Evolutionary conservation across 805 yeast genomes (phyloP).

Genomic region (Pichia pseudocactophila): DNA sequence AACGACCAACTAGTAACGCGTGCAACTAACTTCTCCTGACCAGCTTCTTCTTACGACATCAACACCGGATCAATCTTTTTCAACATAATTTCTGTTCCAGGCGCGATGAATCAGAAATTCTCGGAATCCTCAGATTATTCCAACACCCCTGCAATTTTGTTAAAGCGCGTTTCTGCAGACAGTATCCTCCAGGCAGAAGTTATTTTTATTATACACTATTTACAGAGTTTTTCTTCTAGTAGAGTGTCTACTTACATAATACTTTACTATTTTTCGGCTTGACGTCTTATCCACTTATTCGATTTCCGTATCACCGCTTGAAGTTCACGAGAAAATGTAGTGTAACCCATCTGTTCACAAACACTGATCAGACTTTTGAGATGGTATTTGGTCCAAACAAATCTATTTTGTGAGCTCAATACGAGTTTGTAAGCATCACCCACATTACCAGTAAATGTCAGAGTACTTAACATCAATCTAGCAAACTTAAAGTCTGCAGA

Average conservation of each 20-base stretch:
- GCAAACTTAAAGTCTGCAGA: constrained; percentile 63
- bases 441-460: constrained; percentile 45
- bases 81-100: no score
- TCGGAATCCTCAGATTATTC: no score
- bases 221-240: not conserved
- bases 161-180: no score
- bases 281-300: constrained; percentile 13
- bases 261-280: not conserved
- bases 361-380: constrained; percentile 33
- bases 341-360: constrained; percentile 38
- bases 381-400: constrained; percentile 55
- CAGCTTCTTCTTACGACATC: no score
- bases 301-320: constrained; percentile 17
- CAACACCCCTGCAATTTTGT: no score
- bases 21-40: no score
- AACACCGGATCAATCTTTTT: no score
- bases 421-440: constrained; percentile 67
- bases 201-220: no score
- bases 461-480: constrained; percentile 50
- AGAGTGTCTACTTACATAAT: not conserved
- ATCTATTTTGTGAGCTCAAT: constrained; percentile 55
- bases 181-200: no score
- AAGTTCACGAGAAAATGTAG: constrained; percentile 23
- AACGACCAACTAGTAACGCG: no score
- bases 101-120: no score